Base-by-base conservation (phyloP, 1,284 basidiomycete species). In the Trametes pubescens region DNA sequence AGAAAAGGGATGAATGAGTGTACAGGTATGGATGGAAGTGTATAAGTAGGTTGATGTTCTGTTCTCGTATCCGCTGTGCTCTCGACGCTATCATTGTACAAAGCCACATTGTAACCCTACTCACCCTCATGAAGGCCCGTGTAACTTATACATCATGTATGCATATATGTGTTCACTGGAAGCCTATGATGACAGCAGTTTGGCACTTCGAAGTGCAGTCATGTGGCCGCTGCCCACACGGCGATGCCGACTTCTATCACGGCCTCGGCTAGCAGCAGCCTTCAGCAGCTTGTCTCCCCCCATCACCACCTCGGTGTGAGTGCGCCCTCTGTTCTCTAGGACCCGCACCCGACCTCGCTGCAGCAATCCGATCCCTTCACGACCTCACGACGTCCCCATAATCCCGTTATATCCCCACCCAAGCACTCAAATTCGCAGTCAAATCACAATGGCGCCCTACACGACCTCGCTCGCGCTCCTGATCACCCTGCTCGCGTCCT, bases 401-500 rank as follows among this genome's bases (percentile, higher is more conserved):
- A 16, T 10, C 34, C n/a, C 34, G 32, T n/a, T 37, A 29, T 32
- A 35, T 2, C 32, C n/a, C 13, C 8, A 35, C n/a, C 9, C n/a
- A 37, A 3, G 29, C 34, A 35, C 29, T 18, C 44, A 32, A 47
- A 54, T 38, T 40, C 37, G 7, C n/a, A 34, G 18, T 51, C 18
- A 34, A 21, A 60, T 24, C n/a, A 18, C 38, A 6, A 68, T 66
- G 62, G 49, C 59, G 29, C 59, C 57, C 62, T 62, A 38, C 57
- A 29, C 44, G 26, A 32, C 49, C 18, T 18, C 65, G 24, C 52
- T 68, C 62, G 59, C 62, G 22, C 35, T 64, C 51, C 53, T 63
- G 48, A 2, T 61, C 16, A 57, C 59, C 7, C 61, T 66, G 44
- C 49, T 65, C 53, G 62, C 64, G 43, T 26, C 52, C 51, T 60